phyloP scores from a whole-genome alignment of 257 asterid genomes.

The Solanum gracilifrons region DNA sequence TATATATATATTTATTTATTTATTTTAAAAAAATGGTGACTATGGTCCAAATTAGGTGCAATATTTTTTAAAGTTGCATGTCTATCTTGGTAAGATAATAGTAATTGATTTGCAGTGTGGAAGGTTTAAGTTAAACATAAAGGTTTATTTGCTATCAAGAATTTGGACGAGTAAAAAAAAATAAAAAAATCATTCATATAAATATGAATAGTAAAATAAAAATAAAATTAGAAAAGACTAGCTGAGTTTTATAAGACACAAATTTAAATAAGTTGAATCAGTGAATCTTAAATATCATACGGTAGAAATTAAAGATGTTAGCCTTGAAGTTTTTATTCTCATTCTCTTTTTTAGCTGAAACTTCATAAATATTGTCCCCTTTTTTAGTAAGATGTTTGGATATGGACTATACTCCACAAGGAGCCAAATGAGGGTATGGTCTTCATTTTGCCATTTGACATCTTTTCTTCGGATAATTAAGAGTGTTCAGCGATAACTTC shows the following conservation, averaged over 20 bases:
- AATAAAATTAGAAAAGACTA: neutral
- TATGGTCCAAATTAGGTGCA: neutral
- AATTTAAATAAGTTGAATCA: neutral
- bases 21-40: too few species aligned
- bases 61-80: neutral
- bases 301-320: neutral
- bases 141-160: neutral
- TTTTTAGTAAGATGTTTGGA: neutral
- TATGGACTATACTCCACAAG: neutral
- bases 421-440: neutral
- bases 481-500: neutral
- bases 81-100: neutral
- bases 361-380: fast-evolving
- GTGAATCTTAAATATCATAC: neutral
- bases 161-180: neutral
- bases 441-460: neutral
- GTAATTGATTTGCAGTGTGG: neutral
- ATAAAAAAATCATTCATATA: neutral
- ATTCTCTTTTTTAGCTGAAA: neutral
- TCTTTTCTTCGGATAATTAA: neutral
- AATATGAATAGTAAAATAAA: neutral
- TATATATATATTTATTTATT: too few species aligned
- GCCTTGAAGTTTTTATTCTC: neutral
- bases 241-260: neutral
- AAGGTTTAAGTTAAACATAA: neutral